These are phyloP conservation scores for Thielaviopsis populi DNA, from an alignment of 2,329 filamentous ascomycete species.

Conservation along the genomic window DNA sequence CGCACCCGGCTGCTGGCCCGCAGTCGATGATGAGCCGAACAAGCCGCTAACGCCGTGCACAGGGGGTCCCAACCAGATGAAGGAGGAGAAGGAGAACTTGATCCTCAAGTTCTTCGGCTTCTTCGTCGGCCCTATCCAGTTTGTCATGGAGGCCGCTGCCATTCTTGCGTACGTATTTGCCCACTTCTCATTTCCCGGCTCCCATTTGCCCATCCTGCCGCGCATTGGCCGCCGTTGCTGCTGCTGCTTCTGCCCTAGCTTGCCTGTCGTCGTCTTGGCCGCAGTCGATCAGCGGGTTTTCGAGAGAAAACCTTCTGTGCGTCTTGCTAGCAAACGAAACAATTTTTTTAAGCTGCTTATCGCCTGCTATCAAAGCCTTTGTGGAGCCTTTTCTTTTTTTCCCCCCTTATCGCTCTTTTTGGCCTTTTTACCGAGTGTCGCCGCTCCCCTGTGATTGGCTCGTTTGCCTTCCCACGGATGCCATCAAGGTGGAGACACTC, in stretches of 20 bases:
- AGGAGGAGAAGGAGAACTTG: constrained; percentile 76
- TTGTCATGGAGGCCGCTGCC: constrained; percentile 81
- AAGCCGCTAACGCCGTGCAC: constrained; percentile 27
- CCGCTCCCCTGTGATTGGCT: constrained; percentile 6
- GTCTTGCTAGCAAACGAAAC: neutral
- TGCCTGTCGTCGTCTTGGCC: too few relatives aligned
- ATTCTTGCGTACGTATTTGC: constrained; percentile 68
- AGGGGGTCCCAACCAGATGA: constrained; percentile 69
- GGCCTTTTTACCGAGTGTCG: constrained; percentile 7
- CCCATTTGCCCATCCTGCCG: too few relatives aligned
- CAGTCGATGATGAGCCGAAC: too few relatives aligned
- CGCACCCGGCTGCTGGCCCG: too few relatives aligned
- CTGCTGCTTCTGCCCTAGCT: too few relatives aligned
- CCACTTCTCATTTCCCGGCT: constrained; percentile 31
- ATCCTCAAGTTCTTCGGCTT: constrained; percentile 69
- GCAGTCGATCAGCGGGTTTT: neutral
- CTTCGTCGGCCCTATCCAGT: constrained; percentile 81
- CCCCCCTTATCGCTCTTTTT: too few relatives aligned
- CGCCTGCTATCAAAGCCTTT: neutral
- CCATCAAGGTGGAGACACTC: neutral
- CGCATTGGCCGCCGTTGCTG: too few relatives aligned
- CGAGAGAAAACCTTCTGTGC: neutral
- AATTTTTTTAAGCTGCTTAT: neutral
- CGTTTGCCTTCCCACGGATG: neutral
- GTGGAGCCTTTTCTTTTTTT: too few relatives aligned